Conservation (phyloP, 345 rosid genomes). For the Rhodamnia argentea region DNA sequence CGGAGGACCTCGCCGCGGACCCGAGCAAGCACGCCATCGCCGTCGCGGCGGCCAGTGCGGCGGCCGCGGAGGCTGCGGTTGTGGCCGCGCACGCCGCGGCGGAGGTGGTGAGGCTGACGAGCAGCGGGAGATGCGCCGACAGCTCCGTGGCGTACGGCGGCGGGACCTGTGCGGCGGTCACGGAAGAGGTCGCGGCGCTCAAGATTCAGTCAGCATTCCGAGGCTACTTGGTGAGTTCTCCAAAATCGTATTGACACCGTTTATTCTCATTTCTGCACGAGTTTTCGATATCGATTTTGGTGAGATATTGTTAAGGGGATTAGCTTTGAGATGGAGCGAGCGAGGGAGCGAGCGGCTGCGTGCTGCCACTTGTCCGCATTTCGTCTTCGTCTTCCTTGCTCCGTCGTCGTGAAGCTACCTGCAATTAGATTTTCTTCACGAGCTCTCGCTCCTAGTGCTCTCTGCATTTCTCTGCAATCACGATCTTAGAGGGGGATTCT, state of each 20-base stretch:
- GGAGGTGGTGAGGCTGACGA: conserved; percentile 57
- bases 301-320: background rate
- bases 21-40: conserved; percentile 50
- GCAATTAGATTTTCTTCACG: background rate
- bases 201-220: conserved; percentile 82
- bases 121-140: conserved; percentile 49
- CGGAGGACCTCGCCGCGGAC: background rate
- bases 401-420: background rate
- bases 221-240: conserved; percentile 65
- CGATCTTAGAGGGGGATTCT: background rate
- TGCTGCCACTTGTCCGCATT: background rate
- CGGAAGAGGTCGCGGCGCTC: conserved; percentile 43
- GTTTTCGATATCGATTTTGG: background rate
- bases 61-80: conserved; percentile 71
- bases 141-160: conserved; percentile 14
- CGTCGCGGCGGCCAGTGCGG: conserved; percentile 76
- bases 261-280: background rate
- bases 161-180: conserved; percentile 4
- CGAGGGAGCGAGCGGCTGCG: background rate
- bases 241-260: background rate
- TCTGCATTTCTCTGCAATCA: background rate
- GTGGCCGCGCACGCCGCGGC: conserved; percentile 79
- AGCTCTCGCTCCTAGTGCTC: background rate
- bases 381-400: background rate
- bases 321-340: background rate